phyloP scores from a whole-genome alignment of 2,329 filamentous ascomycete species.

The Colletotrichum paranaense region DNA sequence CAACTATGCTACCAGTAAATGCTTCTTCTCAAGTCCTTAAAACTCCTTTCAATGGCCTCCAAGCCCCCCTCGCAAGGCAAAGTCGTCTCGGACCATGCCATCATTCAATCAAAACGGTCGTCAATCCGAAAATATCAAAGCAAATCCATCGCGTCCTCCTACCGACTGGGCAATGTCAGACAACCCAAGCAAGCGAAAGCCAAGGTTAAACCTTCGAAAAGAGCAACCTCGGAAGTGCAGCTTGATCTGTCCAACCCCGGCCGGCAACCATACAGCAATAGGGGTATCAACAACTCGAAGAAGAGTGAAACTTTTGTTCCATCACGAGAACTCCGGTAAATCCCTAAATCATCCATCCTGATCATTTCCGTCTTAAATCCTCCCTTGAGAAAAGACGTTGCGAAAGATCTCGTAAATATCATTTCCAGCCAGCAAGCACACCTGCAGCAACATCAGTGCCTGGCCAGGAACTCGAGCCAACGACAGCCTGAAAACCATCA shows the following conservation, averaged over 20 bases:
- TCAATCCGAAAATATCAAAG: conserved; percentile 22
- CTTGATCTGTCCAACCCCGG: not conserved
- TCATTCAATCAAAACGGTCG: conserved; percentile 15
- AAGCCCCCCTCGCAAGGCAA: conserved; percentile 26
- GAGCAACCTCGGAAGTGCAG: not conserved
- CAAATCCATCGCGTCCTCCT: conserved; percentile 25
- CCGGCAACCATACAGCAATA: conserved; percentile 31
- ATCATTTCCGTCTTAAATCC: not conserved
- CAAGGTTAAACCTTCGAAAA: not conserved
- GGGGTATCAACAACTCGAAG: conserved; percentile 38
- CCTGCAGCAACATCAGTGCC: conserved; percentile 7
- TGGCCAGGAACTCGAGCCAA: not conserved
- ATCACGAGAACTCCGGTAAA: conserved; percentile 33
- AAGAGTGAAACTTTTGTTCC: conserved; percentile 36
- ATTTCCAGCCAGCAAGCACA: conserved; percentile 27
- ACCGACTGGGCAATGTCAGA: not conserved
- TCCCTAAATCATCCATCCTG: conserved; percentile 28
- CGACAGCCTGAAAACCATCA: not conserved
- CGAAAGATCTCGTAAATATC: conserved; percentile 20
- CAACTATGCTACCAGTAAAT: conserved; percentile 17
- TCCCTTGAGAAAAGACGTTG: not conserved
- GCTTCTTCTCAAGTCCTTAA: not conserved
- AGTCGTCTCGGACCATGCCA: not conserved
- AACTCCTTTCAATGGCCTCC: conserved; percentile 25
- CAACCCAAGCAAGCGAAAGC: not conserved